Base-by-base conservation (phyloP, 2,329 filamentous ascomycete genomes). In the Xenoacremonium recifei region DNA sequence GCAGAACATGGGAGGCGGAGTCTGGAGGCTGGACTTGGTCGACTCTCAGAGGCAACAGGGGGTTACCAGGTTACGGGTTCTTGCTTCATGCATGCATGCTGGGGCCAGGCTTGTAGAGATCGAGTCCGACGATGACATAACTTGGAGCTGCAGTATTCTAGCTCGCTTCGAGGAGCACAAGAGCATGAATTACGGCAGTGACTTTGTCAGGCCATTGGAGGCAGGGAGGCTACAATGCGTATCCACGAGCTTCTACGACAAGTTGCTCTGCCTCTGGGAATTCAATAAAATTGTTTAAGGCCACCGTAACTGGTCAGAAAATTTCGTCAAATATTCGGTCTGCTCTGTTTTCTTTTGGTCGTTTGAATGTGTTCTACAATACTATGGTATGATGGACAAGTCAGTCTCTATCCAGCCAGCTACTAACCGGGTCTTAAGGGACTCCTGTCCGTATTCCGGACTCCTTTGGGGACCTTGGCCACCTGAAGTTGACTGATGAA, bases 161-260 rank as follows among this genome's bases (percentile, higher is more conserved):
- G 83, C 77, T 0, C 77, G 75, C 39, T 95, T 95, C 58, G 85
- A 89, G 53, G 87, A 92, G 60, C 90, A 96, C 61, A 74, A 87
- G 67, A 96, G 89, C 62, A 96, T 96, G 89, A 96, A 95, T 58
- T 97, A 97, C 62, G 91, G 85, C 6, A 88, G 86, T 54, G 90
- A 91, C 64, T 78, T 82, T 44, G 73, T 78, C 50, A 74, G 74
- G 2, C 57, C 42, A 18, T 38, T 39, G 6, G 54, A 58, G 39
- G 53, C 44, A 1, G 42, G 47, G 4, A 41, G 66, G 6, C 42
- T 73, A 25, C 53, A 70, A 16, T 77, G 82, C 52, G 70, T 89
- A 2, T 87, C 84, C 17, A 89, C 84, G 1, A 90, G 86, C 60
- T 91, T 90, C 53, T 90, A 90, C 51, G 86, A 90, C 62, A 80